Conservation (phyloP, 2,329 filamentous ascomycete genomes). For the Alternaria gaisen region DNA sequence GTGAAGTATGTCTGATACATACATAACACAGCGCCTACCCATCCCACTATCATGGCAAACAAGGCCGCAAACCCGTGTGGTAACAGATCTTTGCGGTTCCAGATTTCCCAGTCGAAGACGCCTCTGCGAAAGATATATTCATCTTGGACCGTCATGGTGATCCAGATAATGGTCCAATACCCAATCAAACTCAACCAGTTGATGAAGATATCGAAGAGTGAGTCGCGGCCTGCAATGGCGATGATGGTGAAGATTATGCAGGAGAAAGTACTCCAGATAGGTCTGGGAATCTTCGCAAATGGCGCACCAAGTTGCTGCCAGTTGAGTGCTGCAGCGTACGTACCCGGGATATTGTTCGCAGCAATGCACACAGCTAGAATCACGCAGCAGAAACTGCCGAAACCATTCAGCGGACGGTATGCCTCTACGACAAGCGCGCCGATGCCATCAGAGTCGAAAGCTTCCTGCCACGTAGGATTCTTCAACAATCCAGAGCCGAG, state of each 20-base stretch:
- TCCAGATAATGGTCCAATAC: conserved; percentile 38
- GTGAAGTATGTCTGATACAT: conserved; percentile 25
- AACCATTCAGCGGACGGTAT: conserved; percentile 60
- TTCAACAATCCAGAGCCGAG: conserved; percentile 65
- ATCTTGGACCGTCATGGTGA: conserved; percentile 34
- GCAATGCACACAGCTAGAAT: conserved; percentile 63
- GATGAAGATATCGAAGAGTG: conserved; percentile 69
- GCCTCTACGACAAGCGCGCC: conserved; percentile 70
- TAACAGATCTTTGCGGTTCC: conserved; percentile 31
- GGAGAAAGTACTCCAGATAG: conserved; percentile 68
- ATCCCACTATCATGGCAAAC: conserved; percentile 1
- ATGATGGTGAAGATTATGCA: conserved; percentile 65
- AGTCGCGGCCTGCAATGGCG: conserved; percentile 70
- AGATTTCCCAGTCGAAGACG: conserved; percentile 34
- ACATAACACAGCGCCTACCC: neutral
- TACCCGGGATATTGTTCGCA: conserved; percentile 72
- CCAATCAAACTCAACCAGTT: conserved; percentile 61
- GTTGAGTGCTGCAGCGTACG: conserved; percentile 71
- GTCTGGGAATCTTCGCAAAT: conserved; percentile 70
- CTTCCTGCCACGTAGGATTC: conserved; percentile 62
- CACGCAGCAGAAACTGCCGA: conserved; percentile 73
- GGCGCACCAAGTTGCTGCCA: conserved; percentile 70
- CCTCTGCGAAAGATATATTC: conserved; percentile 33
- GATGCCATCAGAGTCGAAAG: conserved; percentile 62
- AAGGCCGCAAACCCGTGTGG: conserved; percentile 28